Conservation (phyloP, 2,329 filamentous ascomycete genomes). For the Fusarium sp. region DNA sequence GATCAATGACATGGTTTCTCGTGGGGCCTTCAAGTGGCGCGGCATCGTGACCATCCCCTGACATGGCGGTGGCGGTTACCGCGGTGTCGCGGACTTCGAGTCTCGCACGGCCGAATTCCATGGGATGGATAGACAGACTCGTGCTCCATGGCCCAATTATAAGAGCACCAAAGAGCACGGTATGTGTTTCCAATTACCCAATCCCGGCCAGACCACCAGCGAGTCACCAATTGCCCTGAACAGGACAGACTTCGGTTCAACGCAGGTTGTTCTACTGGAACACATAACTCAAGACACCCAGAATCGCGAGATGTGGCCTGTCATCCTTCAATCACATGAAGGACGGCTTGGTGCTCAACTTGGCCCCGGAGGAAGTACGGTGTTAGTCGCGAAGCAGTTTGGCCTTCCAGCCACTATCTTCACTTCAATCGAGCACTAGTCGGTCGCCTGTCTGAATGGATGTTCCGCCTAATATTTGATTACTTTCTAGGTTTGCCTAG, state of each 20-base stretch:
- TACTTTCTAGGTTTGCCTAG: not conserved
- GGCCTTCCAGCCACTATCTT: not conserved
- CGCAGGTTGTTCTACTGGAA: fast-evolving
- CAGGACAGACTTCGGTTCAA: too few species aligned
- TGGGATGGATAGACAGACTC: not conserved
- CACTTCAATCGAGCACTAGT: not conserved
- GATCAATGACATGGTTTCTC: not conserved
- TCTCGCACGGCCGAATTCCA: not conserved
- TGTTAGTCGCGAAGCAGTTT: not conserved
- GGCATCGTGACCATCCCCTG: not conserved
- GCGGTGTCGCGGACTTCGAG: not conserved
- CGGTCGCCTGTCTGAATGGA: too few species aligned
- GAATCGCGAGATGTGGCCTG: too few species aligned
- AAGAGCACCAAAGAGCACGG: not conserved
- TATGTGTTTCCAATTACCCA: not conserved
- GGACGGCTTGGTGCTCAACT: not conserved
- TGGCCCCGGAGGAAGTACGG: not conserved
- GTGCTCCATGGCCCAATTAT: too few species aligned
- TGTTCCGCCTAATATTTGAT: not conserved
- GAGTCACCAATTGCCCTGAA: not conserved
- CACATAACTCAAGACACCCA: not conserved
- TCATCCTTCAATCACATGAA: not conserved
- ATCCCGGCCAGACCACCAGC: not conserved
- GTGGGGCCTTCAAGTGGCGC: too few species aligned
- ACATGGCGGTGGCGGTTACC: not conserved